Conservation (phyloP, 1,284 basidiomycete genomes). For the Wallemia ichthyophaga region DNA sequence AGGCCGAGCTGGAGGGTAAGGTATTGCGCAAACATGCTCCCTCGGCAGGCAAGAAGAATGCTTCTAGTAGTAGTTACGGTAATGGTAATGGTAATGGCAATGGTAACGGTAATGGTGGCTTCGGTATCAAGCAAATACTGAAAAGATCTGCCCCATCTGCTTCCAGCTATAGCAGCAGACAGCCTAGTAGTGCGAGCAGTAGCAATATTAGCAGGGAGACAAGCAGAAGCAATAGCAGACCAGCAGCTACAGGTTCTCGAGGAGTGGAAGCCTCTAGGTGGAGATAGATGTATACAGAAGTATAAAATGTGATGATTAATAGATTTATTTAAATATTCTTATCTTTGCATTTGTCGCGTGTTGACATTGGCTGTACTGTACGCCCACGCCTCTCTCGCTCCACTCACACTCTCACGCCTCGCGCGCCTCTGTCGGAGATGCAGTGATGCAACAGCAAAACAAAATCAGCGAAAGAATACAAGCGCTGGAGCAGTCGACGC, state of each 20-base stretch:
- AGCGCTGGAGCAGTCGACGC: neutral
- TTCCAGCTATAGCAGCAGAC: neutral
- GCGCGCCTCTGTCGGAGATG: too few species aligned
- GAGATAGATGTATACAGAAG: neutral
- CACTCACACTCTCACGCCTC: too few species aligned
- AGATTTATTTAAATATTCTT: too few species aligned
- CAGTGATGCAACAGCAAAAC: too few species aligned
- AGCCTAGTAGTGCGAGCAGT: neutral
- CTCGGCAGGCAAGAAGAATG: neutral
- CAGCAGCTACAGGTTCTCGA: neutral
- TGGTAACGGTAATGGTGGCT: too few species aligned
- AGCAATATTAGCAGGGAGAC: too few species aligned
- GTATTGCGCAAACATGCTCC: neutral
- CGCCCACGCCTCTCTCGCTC: too few species aligned
- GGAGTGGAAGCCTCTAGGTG: neutral
- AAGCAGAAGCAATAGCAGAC: neutral
- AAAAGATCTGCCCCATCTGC: neutral
- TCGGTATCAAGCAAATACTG: neutral
- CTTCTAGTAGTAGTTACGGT: too few species aligned
- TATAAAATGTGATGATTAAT: too few species aligned
- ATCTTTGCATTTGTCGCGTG: too few species aligned
- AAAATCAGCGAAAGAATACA: neutral
- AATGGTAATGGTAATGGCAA: too few species aligned
- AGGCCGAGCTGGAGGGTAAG: neutral
- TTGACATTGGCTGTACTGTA: too few species aligned